These are phyloP conservation scores for Dispira parvispora DNA, from an alignment of 192 early-diverging fungal species.

Conservation along the genomic window DNA sequence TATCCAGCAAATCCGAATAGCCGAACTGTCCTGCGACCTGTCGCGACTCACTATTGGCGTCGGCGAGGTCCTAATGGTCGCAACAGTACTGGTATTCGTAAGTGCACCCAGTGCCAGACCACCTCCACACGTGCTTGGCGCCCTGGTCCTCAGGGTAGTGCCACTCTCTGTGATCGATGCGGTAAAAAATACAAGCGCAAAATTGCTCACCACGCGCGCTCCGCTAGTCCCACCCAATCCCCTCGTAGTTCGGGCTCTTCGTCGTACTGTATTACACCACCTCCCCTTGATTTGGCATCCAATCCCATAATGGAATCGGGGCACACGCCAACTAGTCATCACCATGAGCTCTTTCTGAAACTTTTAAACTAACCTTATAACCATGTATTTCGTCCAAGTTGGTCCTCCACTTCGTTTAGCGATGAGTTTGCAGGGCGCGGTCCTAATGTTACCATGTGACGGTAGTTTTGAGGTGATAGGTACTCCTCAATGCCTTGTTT, in stretches of 20 bases:
- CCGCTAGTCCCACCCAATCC: neutral
- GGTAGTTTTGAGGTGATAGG: too few relatives aligned
- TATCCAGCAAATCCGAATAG: neutral
- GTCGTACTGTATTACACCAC: neutral
- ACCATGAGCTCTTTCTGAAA: conserved; percentile 2
- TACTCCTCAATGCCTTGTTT: too few relatives aligned
- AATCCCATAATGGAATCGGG: neutral
- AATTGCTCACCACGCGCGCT: conserved; percentile 8
- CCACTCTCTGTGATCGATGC: conserved; percentile 10
- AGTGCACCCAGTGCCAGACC: conserved; percentile 11
- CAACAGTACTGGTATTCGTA: conserved; percentile 4
- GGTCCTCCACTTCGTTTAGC: too few relatives aligned
- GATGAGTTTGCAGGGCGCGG: too few relatives aligned
- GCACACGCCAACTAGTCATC: neutral
- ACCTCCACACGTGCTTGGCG: conserved; percentile 10
- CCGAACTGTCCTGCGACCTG: neutral
- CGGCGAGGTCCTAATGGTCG: neutral
- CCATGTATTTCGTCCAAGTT: too few relatives aligned
- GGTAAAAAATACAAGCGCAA: conserved; percentile 13
- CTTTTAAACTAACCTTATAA: neutral
- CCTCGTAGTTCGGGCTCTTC: neutral
- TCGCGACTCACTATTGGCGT: neutral
- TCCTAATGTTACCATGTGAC: too few relatives aligned
- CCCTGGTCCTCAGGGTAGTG: conserved; percentile 7
- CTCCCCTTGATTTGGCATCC: neutral